Percentiles rank a stretch among this genome's conserved stretches.
Conservation (phyloP, 768 basidiomycete genomes). For the Amanita rimosa region DNA sequence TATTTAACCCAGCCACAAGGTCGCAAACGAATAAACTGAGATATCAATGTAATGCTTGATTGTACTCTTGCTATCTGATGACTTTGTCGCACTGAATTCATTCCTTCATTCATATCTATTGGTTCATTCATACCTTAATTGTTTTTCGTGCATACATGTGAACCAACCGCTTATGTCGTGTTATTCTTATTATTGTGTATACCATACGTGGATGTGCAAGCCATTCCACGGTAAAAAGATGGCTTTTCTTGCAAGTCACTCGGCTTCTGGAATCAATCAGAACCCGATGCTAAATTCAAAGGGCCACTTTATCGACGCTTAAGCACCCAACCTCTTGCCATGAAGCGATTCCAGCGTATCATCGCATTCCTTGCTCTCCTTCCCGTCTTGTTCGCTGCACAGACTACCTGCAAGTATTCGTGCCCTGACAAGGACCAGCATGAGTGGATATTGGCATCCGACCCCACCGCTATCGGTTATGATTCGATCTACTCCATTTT, state of each 20-base stretch:
- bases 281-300: too few relatives aligned
- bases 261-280: too few relatives aligned
- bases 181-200: background rate
- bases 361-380: background rate
- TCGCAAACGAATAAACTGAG: constrained; percentile 3
- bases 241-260: too few relatives aligned
- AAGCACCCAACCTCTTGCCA: too few relatives aligned
- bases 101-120: constrained; percentile 3
- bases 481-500: constrained; percentile 8
- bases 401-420: constrained; percentile 5
- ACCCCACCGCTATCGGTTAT: constrained; percentile 2
- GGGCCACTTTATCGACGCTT: too few relatives aligned
- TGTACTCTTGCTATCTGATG: background rate
- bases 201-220: background rate
- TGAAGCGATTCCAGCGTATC: background rate
- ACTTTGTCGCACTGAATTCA: background rate
- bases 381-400: background rate
- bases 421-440: constrained; percentile 5
- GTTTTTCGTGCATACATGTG: background rate
- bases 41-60: background rate
- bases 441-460: background rate
- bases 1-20: background rate
- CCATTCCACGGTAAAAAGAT: background rate
- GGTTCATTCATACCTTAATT: constrained; percentile 1
- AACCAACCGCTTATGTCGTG: background rate